Base-by-base conservation (phyloP, 1,139 yeast species). In the Yamadazyma triangularis region DNA sequence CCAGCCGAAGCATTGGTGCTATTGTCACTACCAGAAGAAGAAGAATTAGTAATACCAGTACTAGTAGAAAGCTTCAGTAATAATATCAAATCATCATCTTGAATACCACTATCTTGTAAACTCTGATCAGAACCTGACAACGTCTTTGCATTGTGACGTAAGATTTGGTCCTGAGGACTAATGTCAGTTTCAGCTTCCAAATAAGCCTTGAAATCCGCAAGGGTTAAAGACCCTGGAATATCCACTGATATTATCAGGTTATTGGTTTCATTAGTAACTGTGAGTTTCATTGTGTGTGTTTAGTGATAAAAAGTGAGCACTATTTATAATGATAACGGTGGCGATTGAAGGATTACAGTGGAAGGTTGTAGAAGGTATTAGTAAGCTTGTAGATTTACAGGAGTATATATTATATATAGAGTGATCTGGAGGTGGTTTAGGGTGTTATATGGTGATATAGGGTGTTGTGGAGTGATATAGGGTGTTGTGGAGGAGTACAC, bases 151-250 rank as follows among this genome's bases (percentile, higher is more conserved):
- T 79, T 66, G 44, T 62, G 64, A 19, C 63, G 52, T 30, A 84
- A 46, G 10, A 67, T 54, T 48, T 80, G 85, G 14, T 58, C 47
- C 0, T 44, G 40, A 3, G 75, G 63, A 5, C 64, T 63, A 23
- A 81, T 68, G 15, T 64, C 70, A 13, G 87, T 73, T 48, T 88
- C 96, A 2, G 87, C 79, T 42, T 80, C 87, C 5, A 89, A 53
- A 42, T 83, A 79, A 0, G 94, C 95, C 38, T 76, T 70, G 45
- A 89, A 72, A 51, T 88, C 96, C 10, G 56, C 69, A 7, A 87
- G 53, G 0, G 76, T 51, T 64, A 88, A 72, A 13, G 81, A 81
- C 1, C 64, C 73, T 2, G 88, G 76, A 3, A 81, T 68, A 33
- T 81, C 88, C 1, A 77, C 69, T 2, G 73, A 39, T 13, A 64